Base-by-base conservation (phyloP, 2,329 filamentous ascomycete genomes). In the Neonectria neomacrospora region DNA sequence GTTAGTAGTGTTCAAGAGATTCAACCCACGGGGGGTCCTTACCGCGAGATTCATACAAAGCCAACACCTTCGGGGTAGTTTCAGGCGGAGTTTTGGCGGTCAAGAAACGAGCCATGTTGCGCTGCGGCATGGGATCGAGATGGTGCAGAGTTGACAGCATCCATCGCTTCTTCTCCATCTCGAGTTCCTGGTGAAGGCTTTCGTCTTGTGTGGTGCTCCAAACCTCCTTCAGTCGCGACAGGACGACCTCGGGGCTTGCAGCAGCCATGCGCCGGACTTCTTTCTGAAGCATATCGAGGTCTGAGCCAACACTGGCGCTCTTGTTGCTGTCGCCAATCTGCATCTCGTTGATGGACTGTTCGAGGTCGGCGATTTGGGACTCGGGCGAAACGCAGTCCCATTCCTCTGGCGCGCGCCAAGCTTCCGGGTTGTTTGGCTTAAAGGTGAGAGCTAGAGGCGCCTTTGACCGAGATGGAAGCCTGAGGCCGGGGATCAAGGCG, bases 81-180 rank as follows among this genome's bases (percentile, higher is more conserved):
- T 54, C 51, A 16, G 54, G 18, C 5, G 47, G 41, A 9, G 32
- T 37, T 3, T 62, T 39, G 7, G n/a, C 26, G 16, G 12, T 18
- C 9, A 20, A 20, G 32, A 39, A 20, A 14, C 28, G 10, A 9
- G 37, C 20, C 0, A 66, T 60, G 8, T 72, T 65, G 10, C 71
- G 50, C 12, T 73, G 61, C 9, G 63, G 58, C 1, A 73, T 67
- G 32, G 80, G 80, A 39, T 80, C 81, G 70, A 82, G 79, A 66
- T 78, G 80, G 64, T 83, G 81, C 55, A 91, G 76, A 1, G 82
- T 82, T 28, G 84, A 88, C 34, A 90, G 79, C 78, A 93, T 84
- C 87, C 87, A 90, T 23, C 66, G 65, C 69, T 87, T 86, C 71
- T 86, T 86, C 65, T 86, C 83, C 51, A 86, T 78, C 61, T 85